Evolutionary conservation across 148 eudicot species (phyloP), one percentile per base, ranked within the genome.

Genomic region (Heliamphora exappendiculata): DNA sequence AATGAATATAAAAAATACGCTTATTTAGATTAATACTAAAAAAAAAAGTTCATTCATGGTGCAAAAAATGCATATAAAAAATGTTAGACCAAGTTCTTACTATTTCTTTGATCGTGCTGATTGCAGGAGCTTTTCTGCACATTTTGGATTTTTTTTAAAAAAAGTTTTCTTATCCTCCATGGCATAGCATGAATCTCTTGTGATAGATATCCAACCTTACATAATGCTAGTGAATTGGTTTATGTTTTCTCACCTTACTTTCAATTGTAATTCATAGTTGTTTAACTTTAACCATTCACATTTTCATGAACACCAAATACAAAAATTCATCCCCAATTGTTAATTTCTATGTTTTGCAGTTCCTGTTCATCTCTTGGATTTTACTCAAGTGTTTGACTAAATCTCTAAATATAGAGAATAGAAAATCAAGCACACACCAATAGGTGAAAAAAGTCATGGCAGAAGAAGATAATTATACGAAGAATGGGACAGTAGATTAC

Each of bases 401-500:
- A 68, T 45, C 67, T n/a, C 67, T n/a, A 64, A 66, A 13, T 16
- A 5, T 24, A 44, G 36, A 33, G 57, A 62, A 44, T 50, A 3
- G 4, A 26, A 7, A 13, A 65, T 19, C 47, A n/a, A n/a, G n/a
- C n/a, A n/a, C n/a, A n/a, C n/a, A n/a, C n/a, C n/a, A n/a, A n/a
- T n/a, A n/a, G n/a, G 26, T 29, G 57, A 1, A 26, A 26, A 72
- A 57, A 50, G 16, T 70, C 8, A 76, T 74, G 72, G 84, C 37
- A 39, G 87, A 84, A 71, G 83, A 83, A 17, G 81, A 83, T 77
- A 29, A 31, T 10, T 86, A 81, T 37, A 86, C 87, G 13, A 86
- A 84, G 57, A 87, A 86, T 75, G 89, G 89, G 16, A 86, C 89
- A 1, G 76, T 84, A 7, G 85, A 86, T 75, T 86, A 75, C 81